Base-by-base conservation (phyloP, 768 basidiomycete genomes). In the Lactarius pseudohatsudake region DNA sequence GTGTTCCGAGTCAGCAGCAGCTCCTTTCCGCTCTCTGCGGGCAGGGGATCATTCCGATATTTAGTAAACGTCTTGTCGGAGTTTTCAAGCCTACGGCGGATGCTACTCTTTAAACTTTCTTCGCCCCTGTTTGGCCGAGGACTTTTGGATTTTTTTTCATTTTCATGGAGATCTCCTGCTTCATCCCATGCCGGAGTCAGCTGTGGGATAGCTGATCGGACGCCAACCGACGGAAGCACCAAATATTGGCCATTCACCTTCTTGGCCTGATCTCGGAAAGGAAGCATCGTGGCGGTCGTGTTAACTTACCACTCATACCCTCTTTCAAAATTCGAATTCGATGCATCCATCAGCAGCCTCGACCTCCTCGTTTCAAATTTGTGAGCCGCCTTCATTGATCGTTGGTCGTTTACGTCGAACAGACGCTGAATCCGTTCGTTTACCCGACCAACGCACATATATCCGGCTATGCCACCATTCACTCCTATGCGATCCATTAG, bases 71-170 rank as follows among this genome's bases (percentile, higher is more conserved):
- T 36, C 41, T 16, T 34, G 41, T 54, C 64, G 59, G 64, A 30
- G 11, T 45, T 22, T 47, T 22, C 1, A 41, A 28, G 41, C 59
- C 9, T 22, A 45, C 59, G 36, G 50, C 57, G 30, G 53, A 30
- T 30, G 41, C 53, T 36, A 2, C 28, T 43, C 54, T 18, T 30
- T 55, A 22, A 55, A 36, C 34, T 22, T 43, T 65, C 38, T 36
- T 53, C 38, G 57, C 65, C 66, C 61, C 62, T 67, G 62, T 64
- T 67, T 62, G 62, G 66, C 62, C 61, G 66, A 63, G 26, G 57
- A 30, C 18, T 20, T n/a, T n/a, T n/a, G n/a, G n/a, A n/a, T n/a
- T n/a, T 40, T 40, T 40, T 26, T 26, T 26, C 26, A 26, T 38
- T 20, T 54, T 30, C 28, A 57, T 64, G 54, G 30, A 38, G 34